phyloP scores from a whole-genome alignment of 352 stramenopile species.

The Proteromonas lacertae region DNA sequence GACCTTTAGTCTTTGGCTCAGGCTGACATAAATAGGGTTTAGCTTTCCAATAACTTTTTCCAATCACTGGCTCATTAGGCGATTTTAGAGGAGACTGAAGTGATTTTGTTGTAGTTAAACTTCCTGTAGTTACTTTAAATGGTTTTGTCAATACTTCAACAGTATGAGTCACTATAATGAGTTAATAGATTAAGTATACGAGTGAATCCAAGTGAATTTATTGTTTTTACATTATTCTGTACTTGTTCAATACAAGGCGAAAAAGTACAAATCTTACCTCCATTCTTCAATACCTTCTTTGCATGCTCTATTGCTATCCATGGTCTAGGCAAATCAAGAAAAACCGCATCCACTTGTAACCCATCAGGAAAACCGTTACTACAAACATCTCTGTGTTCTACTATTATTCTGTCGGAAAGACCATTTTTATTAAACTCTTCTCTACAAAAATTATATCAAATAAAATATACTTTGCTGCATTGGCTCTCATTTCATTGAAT shows the following conservation, averaged over 20 bases:
- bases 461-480: conserved; percentile 67
- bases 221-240: conserved; percentile 51
- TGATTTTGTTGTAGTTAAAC: too few relatives aligned
- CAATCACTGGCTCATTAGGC: too few relatives aligned
- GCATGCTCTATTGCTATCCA: conserved; percentile 73
- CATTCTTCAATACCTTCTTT: conserved; percentile 49
- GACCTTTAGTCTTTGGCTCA: conserved; percentile 20
- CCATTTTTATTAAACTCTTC: conserved; percentile 1
- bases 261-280: conserved; percentile 68
- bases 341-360: conserved; percentile 48
- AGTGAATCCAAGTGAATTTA: conserved; percentile 20
- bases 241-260: conserved; percentile 96
- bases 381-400: not conserved
- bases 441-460: conserved; percentile 6
- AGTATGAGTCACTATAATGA: too few relatives aligned
- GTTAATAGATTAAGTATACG: too few relatives aligned
- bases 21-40: too few relatives aligned
- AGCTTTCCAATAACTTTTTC: too few relatives aligned
- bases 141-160: too few relatives aligned
- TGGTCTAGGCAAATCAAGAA: conserved; percentile 84
- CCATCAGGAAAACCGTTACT: conserved; percentile 16
- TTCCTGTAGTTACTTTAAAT: too few relatives aligned
- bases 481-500: conserved; percentile 67
- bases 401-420: not conserved
- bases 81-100: too few relatives aligned